Evolutionary conservation across 1,284 basidiomycete genomes (phyloP).

Genomic region (Naganishia sp.): DNA sequence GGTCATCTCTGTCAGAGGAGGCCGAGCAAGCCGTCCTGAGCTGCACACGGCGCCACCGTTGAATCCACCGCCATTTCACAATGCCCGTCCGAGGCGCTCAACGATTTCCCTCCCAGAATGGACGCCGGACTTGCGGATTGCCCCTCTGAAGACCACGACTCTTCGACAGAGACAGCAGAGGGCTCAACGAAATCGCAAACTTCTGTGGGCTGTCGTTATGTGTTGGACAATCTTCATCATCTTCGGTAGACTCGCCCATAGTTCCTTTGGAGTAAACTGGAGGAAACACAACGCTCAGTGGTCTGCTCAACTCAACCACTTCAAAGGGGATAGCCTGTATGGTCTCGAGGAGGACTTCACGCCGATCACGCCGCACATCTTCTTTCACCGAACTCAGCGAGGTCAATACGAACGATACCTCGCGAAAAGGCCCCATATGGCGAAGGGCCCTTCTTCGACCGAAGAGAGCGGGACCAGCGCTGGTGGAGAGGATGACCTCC

Average conservation of each 20-base stretch:
- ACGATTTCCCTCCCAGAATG: neutral
- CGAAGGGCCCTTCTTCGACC: neutral
- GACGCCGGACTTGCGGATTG: neutral
- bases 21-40: neutral
- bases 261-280: neutral
- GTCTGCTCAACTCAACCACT: neutral
- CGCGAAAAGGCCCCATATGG: neutral
- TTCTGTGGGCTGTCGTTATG: neutral
- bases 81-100: neutral
- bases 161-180: slow-evolving; percentile 2
- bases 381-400: slow-evolving; percentile 21
- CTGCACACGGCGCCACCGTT: neutral
- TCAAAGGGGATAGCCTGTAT: neutral
- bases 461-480: neutral
- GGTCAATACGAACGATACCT: neutral
- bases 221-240: neutral
- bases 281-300: slow-evolving; percentile 5
- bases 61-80: slow-evolving; percentile 1
- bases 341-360: slow-evolving; percentile 21
- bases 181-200: neutral
- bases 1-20: neutral
- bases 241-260: neutral
- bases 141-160: neutral
- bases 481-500: too few relatives aligned
- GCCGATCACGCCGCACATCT: neutral